These are phyloP conservation scores for Oryza meyeriana DNA, from an alignment of 176 grass and related monocot species.

Conservation along the genomic window DNA sequence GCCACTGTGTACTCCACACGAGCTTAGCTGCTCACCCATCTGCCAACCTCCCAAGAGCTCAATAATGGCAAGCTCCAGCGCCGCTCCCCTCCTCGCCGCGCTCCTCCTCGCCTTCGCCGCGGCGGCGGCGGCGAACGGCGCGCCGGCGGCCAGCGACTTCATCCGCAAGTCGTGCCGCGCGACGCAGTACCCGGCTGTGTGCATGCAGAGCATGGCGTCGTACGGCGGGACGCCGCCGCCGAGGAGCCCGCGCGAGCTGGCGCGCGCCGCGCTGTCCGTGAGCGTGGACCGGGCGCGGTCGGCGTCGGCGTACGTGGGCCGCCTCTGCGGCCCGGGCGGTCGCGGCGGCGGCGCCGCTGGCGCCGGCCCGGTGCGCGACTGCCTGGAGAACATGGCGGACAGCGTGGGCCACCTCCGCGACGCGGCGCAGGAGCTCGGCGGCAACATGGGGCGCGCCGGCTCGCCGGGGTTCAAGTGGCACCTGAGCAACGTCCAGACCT, in stretches of 20 bases:
- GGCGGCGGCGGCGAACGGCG: neutral
- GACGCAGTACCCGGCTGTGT: conserved; percentile 81
- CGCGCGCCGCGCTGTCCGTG: conserved; percentile 70
- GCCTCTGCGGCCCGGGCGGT: neutral
- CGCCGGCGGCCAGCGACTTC: conserved; percentile 38
- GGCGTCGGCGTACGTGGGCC: conserved; percentile 60
- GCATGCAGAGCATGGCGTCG: conserved; percentile 64
- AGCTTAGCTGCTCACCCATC: neutral
- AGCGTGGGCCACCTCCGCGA: conserved; percentile 76
- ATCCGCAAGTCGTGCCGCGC: conserved; percentile 75
- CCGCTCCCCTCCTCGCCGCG: neutral
- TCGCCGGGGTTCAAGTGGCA: conserved; percentile 70
- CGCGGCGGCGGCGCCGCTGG: neutral
- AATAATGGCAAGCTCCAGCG: conserved; percentile 18
- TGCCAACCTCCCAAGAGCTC: neutral
- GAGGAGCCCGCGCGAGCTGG: conserved; percentile 66
- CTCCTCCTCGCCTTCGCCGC: conserved; percentile 21
- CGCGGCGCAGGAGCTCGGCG: conserved; percentile 62
- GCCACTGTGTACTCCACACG: neutral
- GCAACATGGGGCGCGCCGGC: conserved; percentile 38
- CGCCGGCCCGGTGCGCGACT: conserved; percentile 57
- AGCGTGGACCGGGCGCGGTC: conserved; percentile 71
- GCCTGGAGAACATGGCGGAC: conserved; percentile 88
- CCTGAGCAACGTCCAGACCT: conserved; percentile 90
- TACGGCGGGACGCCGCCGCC: conserved; percentile 46